Conservation (phyloP, 2,329 filamentous ascomycete species). For the Coniochaeta sp. region DNA sequence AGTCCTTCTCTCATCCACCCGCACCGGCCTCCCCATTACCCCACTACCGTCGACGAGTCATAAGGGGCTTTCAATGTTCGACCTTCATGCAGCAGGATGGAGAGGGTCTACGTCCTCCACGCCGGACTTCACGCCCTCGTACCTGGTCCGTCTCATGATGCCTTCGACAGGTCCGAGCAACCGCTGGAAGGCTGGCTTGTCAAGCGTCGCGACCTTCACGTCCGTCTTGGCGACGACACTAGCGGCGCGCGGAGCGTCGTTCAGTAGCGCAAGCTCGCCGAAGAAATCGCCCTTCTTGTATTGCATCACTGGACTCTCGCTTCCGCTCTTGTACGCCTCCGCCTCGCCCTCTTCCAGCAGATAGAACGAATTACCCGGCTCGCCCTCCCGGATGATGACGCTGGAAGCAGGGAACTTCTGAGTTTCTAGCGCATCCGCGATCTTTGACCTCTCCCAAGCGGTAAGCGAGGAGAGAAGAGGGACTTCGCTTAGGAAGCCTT, state of each 20-base stretch:
- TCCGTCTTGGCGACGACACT: slow-evolving; percentile 78
- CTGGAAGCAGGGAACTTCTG: slow-evolving; percentile 73
- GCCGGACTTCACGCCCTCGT: slow-evolving; percentile 50
- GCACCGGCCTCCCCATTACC: background rate
- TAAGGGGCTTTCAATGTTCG: background rate
- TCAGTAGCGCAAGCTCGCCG: slow-evolving; percentile 86
- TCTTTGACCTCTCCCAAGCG: slow-evolving; percentile 91
- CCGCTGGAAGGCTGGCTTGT: slow-evolving; percentile 91
- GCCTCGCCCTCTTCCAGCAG: slow-evolving; percentile 83
- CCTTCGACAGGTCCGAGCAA: slow-evolving; percentile 87
- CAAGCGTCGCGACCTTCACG: slow-evolving; percentile 86
- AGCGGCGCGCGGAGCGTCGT: slow-evolving; percentile 87
- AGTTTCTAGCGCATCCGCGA: slow-evolving; percentile 91
- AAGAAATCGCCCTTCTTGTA: slow-evolving; percentile 96
- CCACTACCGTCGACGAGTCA: slow-evolving; percentile 1
- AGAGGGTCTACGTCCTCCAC: slow-evolving; percentile 64
- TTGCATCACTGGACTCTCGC: slow-evolving; percentile 61
- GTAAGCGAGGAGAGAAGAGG: slow-evolving; percentile 77
- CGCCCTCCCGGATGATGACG: slow-evolving; percentile 86
- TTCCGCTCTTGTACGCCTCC: slow-evolving; percentile 74
- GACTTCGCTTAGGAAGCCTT: slow-evolving; percentile 92
- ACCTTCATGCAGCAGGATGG: slow-evolving; percentile 22
- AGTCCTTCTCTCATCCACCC: background rate
- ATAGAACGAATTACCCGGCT: slow-evolving; percentile 87
- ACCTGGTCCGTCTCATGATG: slow-evolving; percentile 78